Percentiles rank a stretch among this genome's conserved stretches.
Evolutionary conservation across 1,139 yeast genomes (phyloP).

Genomic region (Pichiaceae sp.): DNA sequence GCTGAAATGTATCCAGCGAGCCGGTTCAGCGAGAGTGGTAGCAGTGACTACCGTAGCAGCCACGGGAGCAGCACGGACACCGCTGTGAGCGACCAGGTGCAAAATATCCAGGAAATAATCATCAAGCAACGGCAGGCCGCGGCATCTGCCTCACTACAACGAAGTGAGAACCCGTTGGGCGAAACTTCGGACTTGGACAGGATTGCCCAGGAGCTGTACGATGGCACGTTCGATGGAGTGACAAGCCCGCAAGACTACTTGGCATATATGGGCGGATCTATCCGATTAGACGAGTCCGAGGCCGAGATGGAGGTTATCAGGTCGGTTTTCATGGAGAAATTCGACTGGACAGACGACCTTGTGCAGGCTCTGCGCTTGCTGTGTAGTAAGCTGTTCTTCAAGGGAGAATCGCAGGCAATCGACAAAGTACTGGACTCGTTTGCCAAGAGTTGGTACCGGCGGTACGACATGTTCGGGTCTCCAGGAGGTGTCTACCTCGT

Average conservation of each 20-base stretch:
- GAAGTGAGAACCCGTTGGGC: too few species aligned
- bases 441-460: slow-evolving; percentile 52
- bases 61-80: too few species aligned
- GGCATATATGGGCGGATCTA: slow-evolving; percentile 27
- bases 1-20: too few species aligned
- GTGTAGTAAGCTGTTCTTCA: slow-evolving; percentile 59
- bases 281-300: slow-evolving; percentile 19
- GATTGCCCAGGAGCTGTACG: slow-evolving; percentile 25
- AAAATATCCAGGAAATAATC: too few species aligned
- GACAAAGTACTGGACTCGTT: slow-evolving; percentile 68
- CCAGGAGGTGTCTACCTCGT: slow-evolving; percentile 64
- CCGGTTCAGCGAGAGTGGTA: too few species aligned
- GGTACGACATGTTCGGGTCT: slow-evolving; percentile 41
- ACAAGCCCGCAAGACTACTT: slow-evolving; percentile 25
- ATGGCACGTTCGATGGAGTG: slow-evolving; percentile 20
- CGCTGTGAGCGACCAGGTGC: too few species aligned
- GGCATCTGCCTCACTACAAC: too few species aligned
- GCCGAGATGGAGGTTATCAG: slow-evolving; percentile 35
- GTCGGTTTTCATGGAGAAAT: slow-evolving; percentile 38
- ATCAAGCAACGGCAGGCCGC: too few species aligned
- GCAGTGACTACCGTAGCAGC: too few species aligned
- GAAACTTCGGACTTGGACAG: too few species aligned
- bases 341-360: slow-evolving; percentile 42
- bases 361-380: slow-evolving; percentile 50
- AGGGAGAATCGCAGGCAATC: slow-evolving; percentile 80